These are phyloP conservation scores for Thielaviopsis populi DNA, from an alignment of 2,329 filamentous ascomycete genomes.

Conservation along the genomic window DNA sequence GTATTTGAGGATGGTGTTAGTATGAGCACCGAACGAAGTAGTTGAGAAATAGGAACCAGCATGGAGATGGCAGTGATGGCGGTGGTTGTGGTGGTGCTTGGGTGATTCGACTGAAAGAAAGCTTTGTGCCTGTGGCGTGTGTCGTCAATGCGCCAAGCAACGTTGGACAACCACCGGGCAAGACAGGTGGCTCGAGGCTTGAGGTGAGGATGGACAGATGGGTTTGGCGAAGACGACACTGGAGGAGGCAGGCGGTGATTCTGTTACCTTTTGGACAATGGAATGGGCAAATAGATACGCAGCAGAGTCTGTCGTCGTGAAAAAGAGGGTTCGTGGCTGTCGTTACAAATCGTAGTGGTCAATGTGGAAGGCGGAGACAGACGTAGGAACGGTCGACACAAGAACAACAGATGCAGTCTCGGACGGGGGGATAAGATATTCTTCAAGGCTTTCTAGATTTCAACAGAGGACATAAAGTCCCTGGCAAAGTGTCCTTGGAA, in stretches of 20 bases:
- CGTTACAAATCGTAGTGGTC: constrained; percentile 1
- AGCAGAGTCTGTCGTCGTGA: background rate
- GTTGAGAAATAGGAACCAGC: background rate
- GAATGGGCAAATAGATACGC: background rate
- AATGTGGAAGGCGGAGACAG: background rate
- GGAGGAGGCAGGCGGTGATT: background rate
- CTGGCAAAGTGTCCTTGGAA: background rate
- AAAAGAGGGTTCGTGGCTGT: background rate
- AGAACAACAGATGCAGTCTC: background rate
- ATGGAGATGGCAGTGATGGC: background rate
- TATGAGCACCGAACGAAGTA: background rate
- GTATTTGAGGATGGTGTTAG: background rate
- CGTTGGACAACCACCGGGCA: background rate
- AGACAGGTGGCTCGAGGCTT: background rate
- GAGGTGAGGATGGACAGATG: background rate
- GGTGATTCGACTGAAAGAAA: background rate
- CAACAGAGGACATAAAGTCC: background rate
- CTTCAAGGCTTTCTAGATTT: background rate
- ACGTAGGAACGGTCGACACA: background rate
- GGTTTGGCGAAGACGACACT: background rate
- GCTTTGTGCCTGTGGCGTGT: constrained; percentile 5
- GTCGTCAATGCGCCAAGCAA: background rate
- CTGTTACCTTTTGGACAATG: constrained; percentile 1
- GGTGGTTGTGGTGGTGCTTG: background rate
- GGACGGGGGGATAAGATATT: constrained; percentile 7